A percentile compares a stretch with the other conserved stretches of the same genome.
Evolutionary conservation across 164 flowering plant genomes (phyloP).

Genomic region (Annona cherimola): DNA sequence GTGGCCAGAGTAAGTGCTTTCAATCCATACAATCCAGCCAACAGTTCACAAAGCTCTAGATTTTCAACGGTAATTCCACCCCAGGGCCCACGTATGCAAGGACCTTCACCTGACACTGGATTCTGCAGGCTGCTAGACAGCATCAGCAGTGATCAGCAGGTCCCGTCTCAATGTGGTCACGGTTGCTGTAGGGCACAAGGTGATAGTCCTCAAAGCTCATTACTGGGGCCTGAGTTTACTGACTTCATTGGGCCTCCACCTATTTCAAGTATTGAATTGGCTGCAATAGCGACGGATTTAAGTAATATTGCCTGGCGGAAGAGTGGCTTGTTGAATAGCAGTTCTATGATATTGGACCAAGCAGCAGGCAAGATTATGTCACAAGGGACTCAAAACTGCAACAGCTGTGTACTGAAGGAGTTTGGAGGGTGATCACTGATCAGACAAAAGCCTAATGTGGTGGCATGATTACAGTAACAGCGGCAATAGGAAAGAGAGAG

Average conservation of each 20-base stretch:
- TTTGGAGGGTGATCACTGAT: conserved; percentile 20
- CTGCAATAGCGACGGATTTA: conserved; percentile 61
- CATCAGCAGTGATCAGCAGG: conserved; percentile 34
- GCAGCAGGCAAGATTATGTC: conserved; percentile 13
- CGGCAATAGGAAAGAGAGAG: not conserved
- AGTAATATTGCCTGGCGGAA: conserved; percentile 72
- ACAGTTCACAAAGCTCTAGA: conserved; percentile 23
- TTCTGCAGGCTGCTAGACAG: conserved; percentile 44
- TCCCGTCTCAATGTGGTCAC: conserved; percentile 66
- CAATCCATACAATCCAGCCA: conserved; percentile 35
- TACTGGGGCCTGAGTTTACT: conserved; percentile 81
- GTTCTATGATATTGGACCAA: conserved; percentile 15
- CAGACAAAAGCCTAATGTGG: conserved; percentile 30
- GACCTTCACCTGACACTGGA: conserved; percentile 40
- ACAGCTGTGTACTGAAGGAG: conserved; percentile 15
- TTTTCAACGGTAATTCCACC: conserved; percentile 24
- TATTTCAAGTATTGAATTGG: conserved; percentile 58
- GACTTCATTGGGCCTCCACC: conserved; percentile 60
- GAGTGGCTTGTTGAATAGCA: conserved; percentile 48
- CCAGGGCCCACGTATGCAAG: conserved; percentile 36
- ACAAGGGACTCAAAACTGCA: conserved; percentile 17
- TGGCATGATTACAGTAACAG: conserved; percentile 29
- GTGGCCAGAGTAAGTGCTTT: conserved; percentile 74
- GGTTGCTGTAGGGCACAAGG: conserved; percentile 49
- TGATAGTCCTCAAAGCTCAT: conserved; percentile 21